phyloP scores from a whole-genome alignment of 176 grass and related monocot species.

The Aegilops sharonensis region DNA sequence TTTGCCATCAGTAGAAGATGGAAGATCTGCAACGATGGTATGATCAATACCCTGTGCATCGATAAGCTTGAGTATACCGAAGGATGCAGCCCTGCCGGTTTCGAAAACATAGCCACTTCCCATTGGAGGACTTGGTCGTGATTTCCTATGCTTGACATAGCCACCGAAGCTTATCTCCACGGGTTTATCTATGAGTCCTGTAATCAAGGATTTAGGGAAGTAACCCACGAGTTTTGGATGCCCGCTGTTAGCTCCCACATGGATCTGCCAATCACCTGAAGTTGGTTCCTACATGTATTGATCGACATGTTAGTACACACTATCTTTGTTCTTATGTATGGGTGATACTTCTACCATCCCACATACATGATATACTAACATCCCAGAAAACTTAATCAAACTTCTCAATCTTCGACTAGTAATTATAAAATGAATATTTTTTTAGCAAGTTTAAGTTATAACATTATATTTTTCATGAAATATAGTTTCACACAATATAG shows the following conservation, averaged over 20 bases:
- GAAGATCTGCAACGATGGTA: not conserved
- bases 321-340: not conserved
- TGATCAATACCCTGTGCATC: not conserved
- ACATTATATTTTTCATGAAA: not conserved
- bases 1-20: not conserved
- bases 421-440: not conserved
- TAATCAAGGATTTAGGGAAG: not conserved
- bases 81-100: not conserved
- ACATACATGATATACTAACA: not conserved
- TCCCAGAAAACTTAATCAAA: not conserved
- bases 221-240: not conserved
- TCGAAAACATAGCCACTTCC: not conserved
- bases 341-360: not conserved
- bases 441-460: not conserved
- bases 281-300: not conserved
- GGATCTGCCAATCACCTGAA: not conserved
- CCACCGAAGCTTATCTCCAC: conserved; percentile 1
- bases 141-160: not conserved
- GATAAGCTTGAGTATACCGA: not conserved
- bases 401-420: not conserved
- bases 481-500: not conserved
- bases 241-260: not conserved
- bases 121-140: not conserved
- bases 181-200: not conserved
- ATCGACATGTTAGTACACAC: not conserved